Evolutionary conservation across 2,329 filamentous ascomycete genomes (phyloP).

Genomic region (Xylariomycetidae sp.): DNA sequence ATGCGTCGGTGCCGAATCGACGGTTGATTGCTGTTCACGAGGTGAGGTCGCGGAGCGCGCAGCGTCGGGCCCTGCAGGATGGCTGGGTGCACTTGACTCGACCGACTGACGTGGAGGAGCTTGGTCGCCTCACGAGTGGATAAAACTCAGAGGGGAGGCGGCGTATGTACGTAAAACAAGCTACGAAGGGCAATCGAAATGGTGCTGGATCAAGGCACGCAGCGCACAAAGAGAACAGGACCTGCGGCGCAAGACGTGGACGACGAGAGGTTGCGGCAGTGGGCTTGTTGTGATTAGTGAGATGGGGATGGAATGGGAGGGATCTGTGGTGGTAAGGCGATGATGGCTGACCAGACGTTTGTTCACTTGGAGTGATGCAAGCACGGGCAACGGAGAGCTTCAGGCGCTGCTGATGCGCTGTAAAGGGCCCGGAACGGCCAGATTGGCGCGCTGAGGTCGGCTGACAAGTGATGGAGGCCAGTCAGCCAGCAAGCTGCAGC

Average conservation of each 20-base stretch:
- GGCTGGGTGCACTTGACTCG: slow-evolving; percentile 8
- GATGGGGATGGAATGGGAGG: slow-evolving; percentile 6
- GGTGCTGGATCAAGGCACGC: too few species aligned
- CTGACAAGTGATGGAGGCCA: too few species aligned
- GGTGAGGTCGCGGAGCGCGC: slow-evolving; percentile 17
- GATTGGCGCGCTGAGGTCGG: too few species aligned
- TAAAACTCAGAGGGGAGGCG: too few species aligned
- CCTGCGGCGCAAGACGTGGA: too few species aligned
- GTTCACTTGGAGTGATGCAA: slow-evolving; percentile 1
- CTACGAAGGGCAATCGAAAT: too few species aligned
- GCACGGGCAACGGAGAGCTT: background rate
- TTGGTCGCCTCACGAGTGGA: too few species aligned
- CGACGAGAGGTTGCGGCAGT: background rate
- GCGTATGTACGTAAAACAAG: too few species aligned
- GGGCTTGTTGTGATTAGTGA: slow-evolving; percentile 3
- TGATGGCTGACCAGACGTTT: slow-evolving; percentile 9
- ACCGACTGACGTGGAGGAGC: too few species aligned
- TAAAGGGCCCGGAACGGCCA: background rate
- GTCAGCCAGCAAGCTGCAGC: too few species aligned
- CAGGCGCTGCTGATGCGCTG: background rate
- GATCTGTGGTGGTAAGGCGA: slow-evolving; percentile 7
- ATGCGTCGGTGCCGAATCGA: slow-evolving; percentile 4
- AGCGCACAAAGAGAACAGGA: too few species aligned
- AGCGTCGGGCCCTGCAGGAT: slow-evolving; percentile 16
- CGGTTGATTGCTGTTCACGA: slow-evolving; percentile 7